Evolutionary conservation across 192 early-diverging fungal genomes (phyloP).

Genomic region (Gaertneriomyces sp.): DNA sequence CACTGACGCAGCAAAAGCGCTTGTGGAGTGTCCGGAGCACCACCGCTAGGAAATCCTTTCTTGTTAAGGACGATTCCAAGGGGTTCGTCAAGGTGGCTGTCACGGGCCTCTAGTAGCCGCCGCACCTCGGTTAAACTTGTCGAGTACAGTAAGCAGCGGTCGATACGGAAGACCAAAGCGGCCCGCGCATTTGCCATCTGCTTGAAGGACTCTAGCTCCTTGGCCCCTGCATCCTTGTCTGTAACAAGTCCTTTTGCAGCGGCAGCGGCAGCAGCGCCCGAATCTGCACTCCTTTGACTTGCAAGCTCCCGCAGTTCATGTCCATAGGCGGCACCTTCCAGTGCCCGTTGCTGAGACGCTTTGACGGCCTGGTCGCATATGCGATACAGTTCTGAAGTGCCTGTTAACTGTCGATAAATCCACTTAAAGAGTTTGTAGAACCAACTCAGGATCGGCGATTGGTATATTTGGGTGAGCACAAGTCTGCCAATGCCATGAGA

Average conservation of each 20-base stretch:
- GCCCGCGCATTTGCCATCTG: background rate
- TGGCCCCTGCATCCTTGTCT: background rate
- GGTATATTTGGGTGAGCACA: constrained; percentile 6
- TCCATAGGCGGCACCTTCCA: background rate
- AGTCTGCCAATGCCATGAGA: background rate
- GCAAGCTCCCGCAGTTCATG: background rate
- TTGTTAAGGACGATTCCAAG: constrained; percentile 48
- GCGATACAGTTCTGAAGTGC: constrained; percentile 60
- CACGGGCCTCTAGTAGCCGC: constrained; percentile 30
- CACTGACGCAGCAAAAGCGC: constrained; percentile 50
- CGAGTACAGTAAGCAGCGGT: constrained; percentile 6
- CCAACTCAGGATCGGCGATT: constrained; percentile 38
- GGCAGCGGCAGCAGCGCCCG: background rate
- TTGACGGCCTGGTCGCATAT: constrained; percentile 19
- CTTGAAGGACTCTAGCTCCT: background rate
- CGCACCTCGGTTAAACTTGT: constrained; percentile 17
- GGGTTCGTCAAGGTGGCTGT: constrained; percentile 42
- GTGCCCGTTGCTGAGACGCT: background rate
- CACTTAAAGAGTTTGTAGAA: constrained; percentile 57
- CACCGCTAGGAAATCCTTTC: constrained; percentile 55
- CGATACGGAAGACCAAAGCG: background rate
- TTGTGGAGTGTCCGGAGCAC: constrained; percentile 45
- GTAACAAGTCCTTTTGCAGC: background rate
- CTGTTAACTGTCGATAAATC: constrained; percentile 46
- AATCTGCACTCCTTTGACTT: constrained; percentile 4